Base-by-base conservation (phyloP, 2,329 filamentous ascomycete species). In the Fusarium sp. region DNA sequence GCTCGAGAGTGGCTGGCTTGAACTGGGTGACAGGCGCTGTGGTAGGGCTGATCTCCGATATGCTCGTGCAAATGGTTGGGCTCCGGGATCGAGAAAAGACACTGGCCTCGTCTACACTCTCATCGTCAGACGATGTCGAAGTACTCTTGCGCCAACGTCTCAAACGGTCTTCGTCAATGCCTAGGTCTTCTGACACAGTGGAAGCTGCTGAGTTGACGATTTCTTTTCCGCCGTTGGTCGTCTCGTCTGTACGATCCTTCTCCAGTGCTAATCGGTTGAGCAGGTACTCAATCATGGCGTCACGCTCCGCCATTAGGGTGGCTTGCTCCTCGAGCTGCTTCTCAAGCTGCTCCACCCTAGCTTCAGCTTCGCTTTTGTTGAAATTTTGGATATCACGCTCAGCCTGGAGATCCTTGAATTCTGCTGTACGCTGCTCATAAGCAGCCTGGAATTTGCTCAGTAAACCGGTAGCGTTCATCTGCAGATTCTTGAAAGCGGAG, bases 71-170 rank as follows among this genome's bases (percentile, higher is more conserved):
- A 23, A 82, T 76, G 1, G 86, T 85, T 3, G 88, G 88, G 69
- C 86, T 89, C 23, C 86, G 81, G 36, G 85, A 85, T 39, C 87
- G 80, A 15, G 87, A 89, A 70, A 90, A 90, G 38, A 90, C 81
- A 71, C 86, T 89, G 32, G 82, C 83, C 20, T 77, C 80, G 61
- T 85, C 85, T 20, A 78, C 73, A 55, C 79, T 82, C 43, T 82
- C 81, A 45, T 86, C 86, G 28, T 83, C 87, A n/a, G 83, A 86
- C 54, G 79, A 76, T 3, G 82, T 84, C 63, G 81, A 79, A 56
- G 74, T 76, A 63, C 82, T 79, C 67, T 73, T 79, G 51, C 84
- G 76, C 78, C 83, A 79, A 57, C 77, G 75, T 67, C 77, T 77
- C 43, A 76, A 70, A 59, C 81, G 77, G 38, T 87, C 84, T 19